A percentile compares a stretch with the other conserved stretches of the same genome.
phyloP scores from a whole-genome alignment of 495 filamentous ascomycete genomes.

The Neurospora hispaniola region DNA sequence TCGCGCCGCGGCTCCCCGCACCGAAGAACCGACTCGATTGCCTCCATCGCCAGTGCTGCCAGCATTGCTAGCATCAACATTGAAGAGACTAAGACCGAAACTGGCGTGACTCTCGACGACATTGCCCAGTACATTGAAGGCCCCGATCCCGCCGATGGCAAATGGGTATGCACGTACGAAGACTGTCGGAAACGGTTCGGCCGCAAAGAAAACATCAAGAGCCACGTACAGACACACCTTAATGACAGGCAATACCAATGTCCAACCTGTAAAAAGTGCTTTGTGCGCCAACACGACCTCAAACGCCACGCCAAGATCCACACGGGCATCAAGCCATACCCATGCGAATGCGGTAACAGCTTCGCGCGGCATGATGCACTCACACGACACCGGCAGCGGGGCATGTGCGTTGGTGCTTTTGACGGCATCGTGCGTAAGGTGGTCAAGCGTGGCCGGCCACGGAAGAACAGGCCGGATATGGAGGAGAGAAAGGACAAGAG shows the following conservation, averaged over 20 bases:
- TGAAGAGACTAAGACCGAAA: slow-evolving; percentile 47
- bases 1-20: slow-evolving; percentile 29
- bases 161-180: slow-evolving; percentile 78
- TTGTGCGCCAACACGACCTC: slow-evolving; percentile 92
- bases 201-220: slow-evolving; percentile 94
- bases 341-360: slow-evolving; percentile 78
- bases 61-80: slow-evolving; percentile 46
- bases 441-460: slow-evolving; percentile 39
- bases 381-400: slow-evolving; percentile 85
- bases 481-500: slow-evolving; percentile 60
- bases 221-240: slow-evolving; percentile 93
- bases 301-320: slow-evolving; percentile 97
- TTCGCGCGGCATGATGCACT: slow-evolving; percentile 93
- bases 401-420: slow-evolving; percentile 89
- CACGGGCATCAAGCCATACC: slow-evolving; percentile 83
- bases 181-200: slow-evolving; percentile 79
- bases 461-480: slow-evolving; percentile 38
- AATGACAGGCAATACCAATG: slow-evolving; percentile 90
- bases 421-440: slow-evolving; percentile 62
- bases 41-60: slow-evolving; percentile 39
- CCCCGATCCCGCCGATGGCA: slow-evolving; percentile 60
- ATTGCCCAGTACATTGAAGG: slow-evolving; percentile 77
- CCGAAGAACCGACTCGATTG: slow-evolving; percentile 38
- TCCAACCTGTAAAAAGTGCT: slow-evolving; percentile 80
- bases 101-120: slow-evolving; percentile 77